Evolutionary conservation across 495 filamentous ascomycete genomes (phyloP), one percentile per base, ranked within the genome.

Genomic region (Trichoderma parareesei): DNA sequence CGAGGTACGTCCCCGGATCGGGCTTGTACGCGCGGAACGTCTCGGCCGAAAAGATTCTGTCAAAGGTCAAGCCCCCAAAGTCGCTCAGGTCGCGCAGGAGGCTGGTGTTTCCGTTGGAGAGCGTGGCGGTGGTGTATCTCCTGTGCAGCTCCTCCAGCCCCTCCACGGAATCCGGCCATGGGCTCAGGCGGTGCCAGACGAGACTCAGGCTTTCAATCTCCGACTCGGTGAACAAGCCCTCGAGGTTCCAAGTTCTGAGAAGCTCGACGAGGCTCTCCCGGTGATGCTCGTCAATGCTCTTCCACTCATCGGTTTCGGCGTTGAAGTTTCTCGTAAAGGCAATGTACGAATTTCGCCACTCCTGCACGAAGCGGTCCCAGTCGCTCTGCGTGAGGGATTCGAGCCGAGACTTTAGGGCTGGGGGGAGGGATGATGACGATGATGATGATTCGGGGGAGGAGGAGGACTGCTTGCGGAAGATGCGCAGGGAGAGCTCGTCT

Each of bases 1-100:
- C 90, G 0, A 78, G 74, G 72, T 92, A 93, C 6, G 88, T 86
- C 48, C 73, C 76, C 16, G 86, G 81, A 66, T 84, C 81, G 7
- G 90, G 90, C 72, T 94, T 95, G 71, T 93, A 93, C 7, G 85
- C 86, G n/a, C 79, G 76, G 69, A 91, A 93, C 66, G 88, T 78
- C 73, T 88, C 90, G 1, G 85, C 82, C 20, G 84, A 88, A 59
- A 84, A 75, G 63, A 93, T 69, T 61, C 79, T 77, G 41, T 78
- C 78, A 68, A 90, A 93, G 2, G 82, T 81, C 57, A 93, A 78
- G 18, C 76, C 70, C 4, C 81, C 87, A 68, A 83, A 68, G 38
- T 67, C 64, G 57, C 81, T 71, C 40, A 93, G 79, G 71, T 92
- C 90, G n/a, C 78, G 67, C 42, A 93, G 76, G 41, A 92, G 79